phyloP scores from a whole-genome alignment of 169 alveolate species.

The Blepharisma undulans region DNA sequence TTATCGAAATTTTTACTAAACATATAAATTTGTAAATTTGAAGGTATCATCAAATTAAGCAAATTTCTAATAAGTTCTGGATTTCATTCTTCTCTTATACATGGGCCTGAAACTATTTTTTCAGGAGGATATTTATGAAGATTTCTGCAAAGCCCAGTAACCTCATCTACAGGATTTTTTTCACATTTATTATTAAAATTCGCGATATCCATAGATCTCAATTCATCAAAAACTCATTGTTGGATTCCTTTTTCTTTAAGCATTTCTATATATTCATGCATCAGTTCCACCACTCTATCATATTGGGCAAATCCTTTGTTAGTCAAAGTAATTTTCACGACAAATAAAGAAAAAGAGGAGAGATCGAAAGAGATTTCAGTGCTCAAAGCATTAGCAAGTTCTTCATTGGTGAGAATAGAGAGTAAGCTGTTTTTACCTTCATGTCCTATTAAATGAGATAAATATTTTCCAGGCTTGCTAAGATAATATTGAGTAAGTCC shows the following conservation, averaged over 20 bases:
- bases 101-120: conserved; percentile 53
- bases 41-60: conserved; percentile 50
- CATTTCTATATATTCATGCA: conserved; percentile 63
- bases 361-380: conserved; percentile 5
- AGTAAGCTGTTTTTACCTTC: conserved; percentile 82
- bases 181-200: conserved; percentile 67
- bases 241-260: conserved; percentile 70
- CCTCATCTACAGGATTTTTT: conserved; percentile 54
- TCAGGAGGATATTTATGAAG: conserved; percentile 56
- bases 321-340: conserved; percentile 71
- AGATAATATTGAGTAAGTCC: conserved; percentile 43
- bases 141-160: conserved; percentile 43
- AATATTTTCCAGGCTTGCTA: conserved; percentile 61
- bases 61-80: conserved; percentile 53
- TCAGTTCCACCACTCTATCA: conserved; percentile 65
- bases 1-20: conserved; percentile 62
- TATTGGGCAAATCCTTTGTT: conserved; percentile 73
- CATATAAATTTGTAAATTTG: conserved; percentile 60
- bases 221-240: conserved; percentile 78
- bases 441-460: conserved; percentile 77
- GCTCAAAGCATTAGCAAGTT: not conserved
- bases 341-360: conserved; percentile 44
- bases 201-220: conserved; percentile 54
- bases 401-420: not conserved
- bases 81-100: conserved; percentile 63